These are phyloP conservation scores for Cordyceps farinosa DNA, from an alignment of 2,329 filamentous ascomycete species.

Conservation along the genomic window DNA sequence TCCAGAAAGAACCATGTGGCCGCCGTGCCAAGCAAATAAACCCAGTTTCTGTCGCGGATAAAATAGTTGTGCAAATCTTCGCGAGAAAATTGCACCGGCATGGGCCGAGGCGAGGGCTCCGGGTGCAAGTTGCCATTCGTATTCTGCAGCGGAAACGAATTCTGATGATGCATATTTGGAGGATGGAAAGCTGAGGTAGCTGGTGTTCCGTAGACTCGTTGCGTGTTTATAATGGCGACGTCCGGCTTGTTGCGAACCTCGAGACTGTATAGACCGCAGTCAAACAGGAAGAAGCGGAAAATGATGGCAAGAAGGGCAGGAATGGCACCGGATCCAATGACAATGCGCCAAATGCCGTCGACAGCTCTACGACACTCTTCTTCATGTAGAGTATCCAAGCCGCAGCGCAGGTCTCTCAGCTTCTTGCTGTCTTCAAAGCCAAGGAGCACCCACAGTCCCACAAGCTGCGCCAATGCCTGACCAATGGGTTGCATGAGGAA, in stretches of 20 bases:
- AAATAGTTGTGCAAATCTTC: slow-evolving; percentile 50
- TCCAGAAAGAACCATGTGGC: slow-evolving; percentile 54
- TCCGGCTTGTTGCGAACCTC: slow-evolving; percentile 61
- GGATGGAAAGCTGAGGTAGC: slow-evolving; percentile 18
- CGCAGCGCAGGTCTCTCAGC: slow-evolving; percentile 45
- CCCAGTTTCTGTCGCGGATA: slow-evolving; percentile 45
- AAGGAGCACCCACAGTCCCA: slow-evolving; percentile 52
- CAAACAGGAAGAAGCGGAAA: slow-evolving; percentile 64
- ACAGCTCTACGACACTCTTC: slow-evolving; percentile 45
- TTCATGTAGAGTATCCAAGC: slow-evolving; percentile 42
- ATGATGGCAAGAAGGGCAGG: slow-evolving; percentile 61
- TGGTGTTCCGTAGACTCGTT: slow-evolving; percentile 51
- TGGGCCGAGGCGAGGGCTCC: slow-evolving; percentile 34
- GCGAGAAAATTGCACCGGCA: slow-evolving; percentile 47
- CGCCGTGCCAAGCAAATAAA: slow-evolving; percentile 44
- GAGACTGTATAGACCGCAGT: slow-evolving; percentile 62
- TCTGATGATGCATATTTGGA: slow-evolving; percentile 10
- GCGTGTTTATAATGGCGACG: slow-evolving; percentile 56
- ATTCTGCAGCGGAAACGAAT: slow-evolving; percentile 26
- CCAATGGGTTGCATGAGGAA: slow-evolving; percentile 69
- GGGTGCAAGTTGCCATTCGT: slow-evolving; percentile 31
- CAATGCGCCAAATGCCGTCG: slow-evolving; percentile 64
- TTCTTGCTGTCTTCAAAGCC: slow-evolving; percentile 41
- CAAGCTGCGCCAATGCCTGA: slow-evolving; percentile 61
- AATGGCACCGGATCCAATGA: slow-evolving; percentile 62